A percentile compares a stretch with the other conserved stretches of the same genome.
Evolutionary conservation across 768 basidiomycete genomes (phyloP).

Genomic region (Mycena latifolia): DNA sequence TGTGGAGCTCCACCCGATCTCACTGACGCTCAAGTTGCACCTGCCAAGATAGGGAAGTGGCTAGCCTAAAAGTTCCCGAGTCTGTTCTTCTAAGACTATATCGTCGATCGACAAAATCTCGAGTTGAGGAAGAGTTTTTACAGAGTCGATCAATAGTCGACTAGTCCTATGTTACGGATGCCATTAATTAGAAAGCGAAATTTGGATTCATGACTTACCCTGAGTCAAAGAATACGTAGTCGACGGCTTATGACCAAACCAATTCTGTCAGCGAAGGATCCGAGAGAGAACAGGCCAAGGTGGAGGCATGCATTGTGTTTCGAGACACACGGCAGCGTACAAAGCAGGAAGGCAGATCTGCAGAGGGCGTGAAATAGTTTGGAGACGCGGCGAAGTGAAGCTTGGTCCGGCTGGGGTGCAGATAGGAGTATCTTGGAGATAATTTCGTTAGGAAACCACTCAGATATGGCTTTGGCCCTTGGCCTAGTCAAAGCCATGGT

Average conservation of each 20-base stretch:
- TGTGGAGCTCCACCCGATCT: too few relatives aligned
- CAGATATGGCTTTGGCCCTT: background rate
- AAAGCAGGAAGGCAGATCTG: background rate
- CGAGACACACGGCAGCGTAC: background rate
- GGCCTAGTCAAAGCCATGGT: constrained; percentile 5
- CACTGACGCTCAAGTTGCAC: too few relatives aligned
- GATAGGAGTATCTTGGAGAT: constrained; percentile 1
- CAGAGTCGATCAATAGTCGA: background rate
- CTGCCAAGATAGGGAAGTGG: background rate
- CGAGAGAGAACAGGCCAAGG: too few relatives aligned
- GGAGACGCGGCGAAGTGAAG: constrained; percentile 5
- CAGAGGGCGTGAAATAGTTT: constrained; percentile 10
- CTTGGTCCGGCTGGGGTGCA: background rate
- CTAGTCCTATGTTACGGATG: background rate
- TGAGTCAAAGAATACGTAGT: background rate
- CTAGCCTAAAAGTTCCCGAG: background rate
- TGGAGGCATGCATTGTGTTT: too few relatives aligned
- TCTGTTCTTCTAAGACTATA: background rate
- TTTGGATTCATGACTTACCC: background rate
- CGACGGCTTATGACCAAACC: background rate
- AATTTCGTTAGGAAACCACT: constrained; percentile 16
- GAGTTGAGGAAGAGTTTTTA: background rate
- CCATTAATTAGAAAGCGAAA: background rate
- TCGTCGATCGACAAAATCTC: background rate
- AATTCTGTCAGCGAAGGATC: background rate